phyloP scores from a whole-genome alignment of 805 yeast genomes.

The Candida maltosa region DNA sequence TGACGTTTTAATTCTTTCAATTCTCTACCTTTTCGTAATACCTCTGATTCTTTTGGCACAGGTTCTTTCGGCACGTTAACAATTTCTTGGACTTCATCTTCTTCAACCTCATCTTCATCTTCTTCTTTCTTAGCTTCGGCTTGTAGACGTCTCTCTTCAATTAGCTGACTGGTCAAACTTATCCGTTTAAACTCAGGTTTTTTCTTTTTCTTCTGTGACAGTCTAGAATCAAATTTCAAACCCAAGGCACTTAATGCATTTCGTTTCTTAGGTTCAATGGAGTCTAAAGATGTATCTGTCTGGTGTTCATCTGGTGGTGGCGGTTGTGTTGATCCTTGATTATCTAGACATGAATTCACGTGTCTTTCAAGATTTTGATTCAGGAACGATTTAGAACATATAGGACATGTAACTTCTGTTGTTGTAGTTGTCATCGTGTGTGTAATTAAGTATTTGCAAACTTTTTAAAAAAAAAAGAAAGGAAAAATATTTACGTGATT shows the following conservation, averaged over 20 bases:
- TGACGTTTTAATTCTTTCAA: slow-evolving; percentile 14
- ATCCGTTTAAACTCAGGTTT: slow-evolving; percentile 22
- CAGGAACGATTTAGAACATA: slow-evolving; percentile 26
- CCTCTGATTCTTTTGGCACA: slow-evolving; percentile 3
- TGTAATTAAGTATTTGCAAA: neutral
- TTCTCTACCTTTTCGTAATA: slow-evolving; percentile 9
- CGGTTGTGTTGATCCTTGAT: slow-evolving; percentile 14
- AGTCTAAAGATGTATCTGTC: neutral
- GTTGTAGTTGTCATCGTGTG: slow-evolving; percentile 1
- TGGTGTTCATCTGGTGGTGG: neutral
- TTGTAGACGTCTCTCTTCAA: slow-evolving; percentile 31
- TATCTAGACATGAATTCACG: slow-evolving; percentile 39
- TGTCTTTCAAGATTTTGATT: slow-evolving; percentile 30
- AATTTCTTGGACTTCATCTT: neutral
- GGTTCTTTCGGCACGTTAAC: no score
- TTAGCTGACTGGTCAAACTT: slow-evolving; percentile 29
- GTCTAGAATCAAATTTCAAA: slow-evolving; percentile 22
- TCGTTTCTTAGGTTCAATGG: slow-evolving; percentile 5
- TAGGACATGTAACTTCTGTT: slow-evolving; percentile 26
- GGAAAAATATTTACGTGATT: neutral
- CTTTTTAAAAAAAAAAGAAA: neutral
- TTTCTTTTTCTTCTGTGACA: slow-evolving; percentile 11
- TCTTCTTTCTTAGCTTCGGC: slow-evolving; percentile 12
- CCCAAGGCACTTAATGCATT: slow-evolving; percentile 35
- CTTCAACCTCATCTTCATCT: slow-evolving; percentile 1